phyloP scores from a whole-genome alignment of 1,284 basidiomycete genomes.

The Phaffia rhodozyma region DNA sequence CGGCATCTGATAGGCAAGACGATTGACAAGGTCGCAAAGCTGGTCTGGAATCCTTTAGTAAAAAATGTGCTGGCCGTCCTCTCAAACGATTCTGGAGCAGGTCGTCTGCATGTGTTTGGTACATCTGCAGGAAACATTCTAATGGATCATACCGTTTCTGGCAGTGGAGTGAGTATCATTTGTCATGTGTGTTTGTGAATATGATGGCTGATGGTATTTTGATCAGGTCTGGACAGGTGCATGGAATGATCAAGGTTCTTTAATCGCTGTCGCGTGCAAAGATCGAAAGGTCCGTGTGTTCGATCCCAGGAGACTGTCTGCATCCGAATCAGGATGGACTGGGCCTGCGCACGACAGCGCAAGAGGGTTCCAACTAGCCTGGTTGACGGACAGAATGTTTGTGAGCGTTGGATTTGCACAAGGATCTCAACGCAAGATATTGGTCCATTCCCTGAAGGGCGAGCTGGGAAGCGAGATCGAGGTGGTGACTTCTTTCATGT shows the following conservation, averaged over 20 bases:
- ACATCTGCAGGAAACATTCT: constrained; percentile 22
- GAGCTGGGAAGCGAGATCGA: constrained; percentile 15
- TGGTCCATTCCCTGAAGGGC: constrained; percentile 29
- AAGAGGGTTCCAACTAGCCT: constrained; percentile 36
- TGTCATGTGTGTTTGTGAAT: no score
- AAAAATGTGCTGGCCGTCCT: constrained; percentile 32
- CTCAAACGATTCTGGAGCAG: constrained; percentile 34
- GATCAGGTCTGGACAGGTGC: constrained; percentile 30
- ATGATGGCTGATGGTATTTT: background rate
- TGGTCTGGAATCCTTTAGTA: constrained; percentile 36
- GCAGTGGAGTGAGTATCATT: constrained; percentile 24
- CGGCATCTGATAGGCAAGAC: constrained; percentile 23
- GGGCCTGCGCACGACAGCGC: constrained; percentile 35
- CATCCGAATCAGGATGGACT: constrained; percentile 5
- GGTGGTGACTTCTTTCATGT: constrained; percentile 25
- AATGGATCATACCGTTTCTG: constrained; percentile 18
- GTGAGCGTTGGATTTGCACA: constrained; percentile 37
- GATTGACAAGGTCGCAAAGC: constrained; percentile 34
- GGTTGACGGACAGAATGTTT: constrained; percentile 34
- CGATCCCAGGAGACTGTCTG: constrained; percentile 31
- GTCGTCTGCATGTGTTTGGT: constrained; percentile 33
- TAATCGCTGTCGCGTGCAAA: constrained; percentile 37
- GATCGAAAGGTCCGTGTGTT: constrained; percentile 34
- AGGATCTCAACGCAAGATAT: constrained; percentile 37
- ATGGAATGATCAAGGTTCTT: constrained; percentile 32